Conservation (phyloP, 352 stramenopile genomes). For the Pythium aristosporum region DNA sequence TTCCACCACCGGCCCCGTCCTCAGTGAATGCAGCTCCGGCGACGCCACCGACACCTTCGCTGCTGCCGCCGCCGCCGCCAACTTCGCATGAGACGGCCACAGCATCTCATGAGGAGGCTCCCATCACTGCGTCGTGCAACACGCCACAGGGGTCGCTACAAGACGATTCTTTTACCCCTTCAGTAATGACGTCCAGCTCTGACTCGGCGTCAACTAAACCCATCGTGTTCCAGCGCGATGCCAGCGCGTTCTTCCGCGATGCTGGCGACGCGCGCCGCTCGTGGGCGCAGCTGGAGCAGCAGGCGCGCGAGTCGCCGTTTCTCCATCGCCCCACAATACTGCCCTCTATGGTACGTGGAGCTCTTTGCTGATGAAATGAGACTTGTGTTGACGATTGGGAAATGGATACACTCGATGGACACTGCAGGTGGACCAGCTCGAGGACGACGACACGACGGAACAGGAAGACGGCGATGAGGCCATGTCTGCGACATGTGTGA, state of each 20-base stretch:
- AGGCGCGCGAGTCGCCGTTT: constrained; percentile 43
- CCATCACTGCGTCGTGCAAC: too few species aligned
- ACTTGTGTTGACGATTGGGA: not conserved
- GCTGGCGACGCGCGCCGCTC: constrained; percentile 50
- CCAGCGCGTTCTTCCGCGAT: constrained; percentile 36
- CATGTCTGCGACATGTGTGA: constrained; percentile 16
- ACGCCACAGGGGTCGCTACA: too few species aligned
- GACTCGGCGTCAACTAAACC: constrained; percentile 3
- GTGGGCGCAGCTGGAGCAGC: constrained; percentile 63
- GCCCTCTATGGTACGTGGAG: constrained; percentile 41
- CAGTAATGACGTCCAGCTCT: not conserved
- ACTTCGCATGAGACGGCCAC: not conserved
- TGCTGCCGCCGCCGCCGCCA: not conserved
- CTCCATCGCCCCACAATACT: constrained; percentile 45
- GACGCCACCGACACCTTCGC: not conserved
- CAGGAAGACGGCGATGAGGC: not conserved
- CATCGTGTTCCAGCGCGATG: constrained; percentile 22
- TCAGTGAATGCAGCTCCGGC: not conserved
- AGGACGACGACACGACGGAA: constrained; percentile 6
- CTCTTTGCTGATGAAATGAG: not conserved
- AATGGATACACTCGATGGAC: not conserved
- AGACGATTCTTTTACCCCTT: too few species aligned
- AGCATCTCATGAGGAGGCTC: not conserved
- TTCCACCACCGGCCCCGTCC: not conserved
- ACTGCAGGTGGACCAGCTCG: constrained; percentile 4